Evolutionary conservation across 2,329 filamentous ascomycete species (phyloP).

Genomic region (Apiospora kogelbergensis): DNA sequence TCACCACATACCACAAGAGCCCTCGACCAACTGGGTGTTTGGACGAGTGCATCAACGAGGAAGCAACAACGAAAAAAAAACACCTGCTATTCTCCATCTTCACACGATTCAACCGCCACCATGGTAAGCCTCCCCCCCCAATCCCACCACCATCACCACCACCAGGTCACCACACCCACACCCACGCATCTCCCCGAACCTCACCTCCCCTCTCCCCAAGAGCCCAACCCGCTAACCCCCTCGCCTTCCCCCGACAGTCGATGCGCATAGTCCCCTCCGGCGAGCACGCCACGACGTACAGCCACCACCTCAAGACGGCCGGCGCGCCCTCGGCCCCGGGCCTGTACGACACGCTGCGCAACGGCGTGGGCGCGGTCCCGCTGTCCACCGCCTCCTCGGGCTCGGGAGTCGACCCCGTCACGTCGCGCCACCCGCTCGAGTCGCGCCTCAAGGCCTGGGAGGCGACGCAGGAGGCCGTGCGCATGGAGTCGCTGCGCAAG

Average conservation of each 20-base stretch:
- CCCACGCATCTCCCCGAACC: background rate
- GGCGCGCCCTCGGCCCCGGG: constrained; percentile 85
- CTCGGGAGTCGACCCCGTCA: constrained; percentile 38
- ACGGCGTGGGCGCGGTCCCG: constrained; percentile 70
- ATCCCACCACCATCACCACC: constrained; percentile 1
- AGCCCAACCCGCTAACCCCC: constrained; percentile 3
- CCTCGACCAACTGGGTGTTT: background rate
- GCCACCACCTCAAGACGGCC: constrained; percentile 56
- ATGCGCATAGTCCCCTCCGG: constrained; percentile 84
- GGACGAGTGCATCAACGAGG: background rate
- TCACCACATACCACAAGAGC: background rate
- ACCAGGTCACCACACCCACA: background rate
- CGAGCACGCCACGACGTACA: constrained; percentile 64
- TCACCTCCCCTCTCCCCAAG: background rate
- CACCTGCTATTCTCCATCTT: background rate
- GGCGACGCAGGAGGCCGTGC: constrained; percentile 79
- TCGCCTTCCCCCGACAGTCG: constrained; percentile 53
- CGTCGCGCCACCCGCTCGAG: constrained; percentile 85
- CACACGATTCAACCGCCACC: constrained; percentile 31
- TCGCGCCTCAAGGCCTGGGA: constrained; percentile 87
- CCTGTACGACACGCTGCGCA: constrained; percentile 88
- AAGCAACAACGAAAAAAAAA: background rate
- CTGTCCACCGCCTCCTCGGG: constrained; percentile 41
- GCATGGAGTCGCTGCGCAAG: constrained; percentile 84
- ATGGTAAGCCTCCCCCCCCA: constrained; percentile 44